Evolutionary conservation across 2,329 filamentous ascomycete species (phyloP).

Genomic region (Stromatinia cepivora): DNA sequence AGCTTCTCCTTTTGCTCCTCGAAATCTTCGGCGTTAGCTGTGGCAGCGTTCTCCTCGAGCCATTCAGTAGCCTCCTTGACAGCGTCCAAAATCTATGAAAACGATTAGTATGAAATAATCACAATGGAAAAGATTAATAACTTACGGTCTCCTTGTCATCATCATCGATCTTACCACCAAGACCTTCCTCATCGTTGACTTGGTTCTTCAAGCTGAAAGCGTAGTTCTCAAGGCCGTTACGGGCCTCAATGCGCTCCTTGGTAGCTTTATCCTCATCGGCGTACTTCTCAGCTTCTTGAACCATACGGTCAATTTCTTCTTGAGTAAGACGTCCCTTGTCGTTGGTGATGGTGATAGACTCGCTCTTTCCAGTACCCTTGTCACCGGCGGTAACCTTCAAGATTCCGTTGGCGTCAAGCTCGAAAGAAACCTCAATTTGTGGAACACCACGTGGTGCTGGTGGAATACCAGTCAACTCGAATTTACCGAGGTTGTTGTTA

Average conservation of each 20-base stretch:
- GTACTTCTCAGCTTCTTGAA: slow-evolving; percentile 96
- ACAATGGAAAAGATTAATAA: slow-evolving; percentile 32
- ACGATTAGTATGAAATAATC: slow-evolving; percentile 40
- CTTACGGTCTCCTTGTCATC: slow-evolving; percentile 95
- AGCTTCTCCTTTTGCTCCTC: slow-evolving; percentile 99
- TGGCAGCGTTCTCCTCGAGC: slow-evolving; percentile 91
- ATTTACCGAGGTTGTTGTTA: slow-evolving; percentile 97
- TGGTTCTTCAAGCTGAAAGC: slow-evolving; percentile 99
- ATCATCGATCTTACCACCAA: slow-evolving; percentile 96
- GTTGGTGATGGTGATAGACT: slow-evolving; percentile 99
- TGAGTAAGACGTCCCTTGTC: slow-evolving; percentile 96
- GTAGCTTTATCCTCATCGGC: slow-evolving; percentile 99
- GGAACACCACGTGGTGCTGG: slow-evolving; percentile 94
- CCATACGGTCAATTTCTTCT: slow-evolving; percentile 99
- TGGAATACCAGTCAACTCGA: slow-evolving; percentile 94
- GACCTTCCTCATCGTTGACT: slow-evolving; percentile 92
- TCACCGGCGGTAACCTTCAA: slow-evolving; percentile 94
- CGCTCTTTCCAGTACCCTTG: slow-evolving; percentile 96
- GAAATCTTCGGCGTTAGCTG: slow-evolving; percentile 88
- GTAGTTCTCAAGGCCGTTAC: slow-evolving; percentile 98
- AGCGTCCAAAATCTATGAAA: slow-evolving; percentile 76
- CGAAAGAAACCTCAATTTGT: slow-evolving; percentile 97
- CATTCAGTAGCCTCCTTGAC: slow-evolving; percentile 97
- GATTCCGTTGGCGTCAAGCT: slow-evolving; percentile 98
- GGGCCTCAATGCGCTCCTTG: slow-evolving; percentile 92